phyloP scores from a whole-genome alignment of 371 early-diverging fungal genomes.

The Mortierella sp. region DNA sequence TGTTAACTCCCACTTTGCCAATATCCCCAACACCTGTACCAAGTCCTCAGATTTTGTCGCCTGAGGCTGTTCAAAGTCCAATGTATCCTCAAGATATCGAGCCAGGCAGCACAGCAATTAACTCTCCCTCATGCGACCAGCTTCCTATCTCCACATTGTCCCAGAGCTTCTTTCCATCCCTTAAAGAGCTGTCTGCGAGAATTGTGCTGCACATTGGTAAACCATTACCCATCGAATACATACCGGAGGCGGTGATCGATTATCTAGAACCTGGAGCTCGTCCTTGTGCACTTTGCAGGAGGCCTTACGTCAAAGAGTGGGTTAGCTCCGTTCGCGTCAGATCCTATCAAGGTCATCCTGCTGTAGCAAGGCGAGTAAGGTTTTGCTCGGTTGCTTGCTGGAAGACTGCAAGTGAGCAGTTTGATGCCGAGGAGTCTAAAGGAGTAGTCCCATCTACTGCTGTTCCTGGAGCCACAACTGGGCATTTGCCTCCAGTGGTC shows the following conservation, averaged over 20 bases:
- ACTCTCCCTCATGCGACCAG: constrained; percentile 51
- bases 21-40: constrained; percentile 1
- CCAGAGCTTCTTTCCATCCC: constrained; percentile 47
- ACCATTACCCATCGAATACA: constrained; percentile 37
- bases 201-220: constrained; percentile 24
- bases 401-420: constrained; percentile 50
- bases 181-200: constrained; percentile 39
- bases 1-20: not conserved
- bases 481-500: constrained; percentile 36
- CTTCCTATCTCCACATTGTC: constrained; percentile 23
- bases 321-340: constrained; percentile 72
- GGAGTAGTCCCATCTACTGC: not conserved
- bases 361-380: constrained; percentile 68
- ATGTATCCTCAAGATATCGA: not conserved
- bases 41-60: not conserved
- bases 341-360: constrained; percentile 71
- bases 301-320: constrained; percentile 73
- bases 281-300: constrained; percentile 63
- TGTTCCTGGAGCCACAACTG: constrained; percentile 28
- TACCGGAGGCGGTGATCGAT: constrained; percentile 61
- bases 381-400: constrained; percentile 69
- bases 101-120: not conserved
- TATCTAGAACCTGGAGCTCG: constrained; percentile 61
- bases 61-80: not conserved
- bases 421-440: constrained; percentile 37